Conservation (phyloP, 2,329 filamentous ascomycete species). For the Pestalotiopsis sp. region DNA sequence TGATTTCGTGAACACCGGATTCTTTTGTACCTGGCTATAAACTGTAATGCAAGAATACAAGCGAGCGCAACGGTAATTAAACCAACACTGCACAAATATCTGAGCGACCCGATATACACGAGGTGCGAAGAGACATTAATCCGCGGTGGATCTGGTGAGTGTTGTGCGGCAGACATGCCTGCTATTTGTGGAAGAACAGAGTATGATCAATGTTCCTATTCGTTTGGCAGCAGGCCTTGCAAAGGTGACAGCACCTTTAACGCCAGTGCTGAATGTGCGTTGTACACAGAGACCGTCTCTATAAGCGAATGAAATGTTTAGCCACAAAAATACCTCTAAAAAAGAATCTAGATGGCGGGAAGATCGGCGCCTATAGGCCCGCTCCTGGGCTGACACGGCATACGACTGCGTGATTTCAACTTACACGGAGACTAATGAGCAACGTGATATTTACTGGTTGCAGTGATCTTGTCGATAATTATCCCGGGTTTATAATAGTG, state of each 20-base stretch:
- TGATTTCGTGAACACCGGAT: constrained; percentile 21
- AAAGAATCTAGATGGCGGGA: not conserved
- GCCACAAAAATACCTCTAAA: not conserved
- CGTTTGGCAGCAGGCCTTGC: constrained; percentile 21
- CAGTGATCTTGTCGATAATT: not conserved
- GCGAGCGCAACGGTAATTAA: constrained; percentile 22
- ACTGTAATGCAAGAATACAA: constrained; percentile 23
- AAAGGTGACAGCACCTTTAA: constrained; percentile 20
- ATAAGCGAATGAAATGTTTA: not conserved
- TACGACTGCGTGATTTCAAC: not conserved
- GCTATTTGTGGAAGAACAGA: constrained; percentile 27
- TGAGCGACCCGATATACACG: constrained; percentile 28
- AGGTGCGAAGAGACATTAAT: constrained; percentile 31
- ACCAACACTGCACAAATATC: constrained; percentile 24
- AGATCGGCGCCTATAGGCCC: not conserved
- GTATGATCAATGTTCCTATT: constrained; percentile 2
- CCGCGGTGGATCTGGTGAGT: constrained; percentile 28
- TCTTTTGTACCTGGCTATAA: constrained; percentile 19
- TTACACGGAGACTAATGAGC: not conserved
- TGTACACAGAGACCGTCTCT: not conserved
- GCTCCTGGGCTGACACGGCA: not conserved
- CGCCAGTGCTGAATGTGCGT: constrained; percentile 15
- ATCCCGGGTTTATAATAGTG: not conserved
- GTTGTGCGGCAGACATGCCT: constrained; percentile 43
- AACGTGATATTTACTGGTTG: not conserved